phyloP scores from a whole-genome alignment of 2,329 filamentous ascomycete species.

The Teratosphaeria destructans region DNA sequence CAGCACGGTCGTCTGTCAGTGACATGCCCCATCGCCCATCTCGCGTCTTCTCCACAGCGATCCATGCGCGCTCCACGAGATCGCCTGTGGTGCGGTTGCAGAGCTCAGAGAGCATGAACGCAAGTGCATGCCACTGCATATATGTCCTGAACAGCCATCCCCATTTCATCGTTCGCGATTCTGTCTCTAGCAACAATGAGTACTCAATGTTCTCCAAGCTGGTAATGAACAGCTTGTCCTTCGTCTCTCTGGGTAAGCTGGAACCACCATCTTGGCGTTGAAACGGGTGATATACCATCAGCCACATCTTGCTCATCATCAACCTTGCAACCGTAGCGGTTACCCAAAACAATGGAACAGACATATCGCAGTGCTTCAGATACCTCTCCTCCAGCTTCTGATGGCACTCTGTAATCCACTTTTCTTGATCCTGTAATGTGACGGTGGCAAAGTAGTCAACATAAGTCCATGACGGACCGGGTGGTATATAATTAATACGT shows the following conservation, averaged over 20 bases:
- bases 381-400: slow-evolving; percentile 40
- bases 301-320: slow-evolving; percentile 67
- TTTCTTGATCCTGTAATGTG: slow-evolving; percentile 37
- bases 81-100: slow-evolving; percentile 47
- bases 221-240: slow-evolving; percentile 59
- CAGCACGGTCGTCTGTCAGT: slow-evolving; percentile 27
- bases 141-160: slow-evolving; percentile 56
- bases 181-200: slow-evolving; percentile 53
- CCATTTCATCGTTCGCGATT: slow-evolving; percentile 52
- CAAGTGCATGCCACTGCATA: slow-evolving; percentile 55
- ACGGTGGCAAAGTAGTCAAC: slow-evolving; percentile 34
- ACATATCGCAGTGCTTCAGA: slow-evolving; percentile 42
- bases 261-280: slow-evolving; percentile 50
- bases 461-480: slow-evolving; percentile 30
- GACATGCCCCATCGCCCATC: slow-evolving; percentile 32
- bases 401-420: slow-evolving; percentile 40
- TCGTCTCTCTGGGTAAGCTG: slow-evolving; percentile 50
- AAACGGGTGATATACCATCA: slow-evolving; percentile 66
- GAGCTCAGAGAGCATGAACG: slow-evolving; percentile 50
- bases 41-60: slow-evolving; percentile 41
- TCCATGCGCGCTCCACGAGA: slow-evolving; percentile 51
- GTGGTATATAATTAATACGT: slow-evolving; percentile 35
- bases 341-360: slow-evolving; percentile 55
- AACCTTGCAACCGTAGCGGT: slow-evolving; percentile 58
- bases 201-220: slow-evolving; percentile 68